Base-by-base conservation (phyloP, 352 stramenopile species). In the Albugo candida region DNA sequence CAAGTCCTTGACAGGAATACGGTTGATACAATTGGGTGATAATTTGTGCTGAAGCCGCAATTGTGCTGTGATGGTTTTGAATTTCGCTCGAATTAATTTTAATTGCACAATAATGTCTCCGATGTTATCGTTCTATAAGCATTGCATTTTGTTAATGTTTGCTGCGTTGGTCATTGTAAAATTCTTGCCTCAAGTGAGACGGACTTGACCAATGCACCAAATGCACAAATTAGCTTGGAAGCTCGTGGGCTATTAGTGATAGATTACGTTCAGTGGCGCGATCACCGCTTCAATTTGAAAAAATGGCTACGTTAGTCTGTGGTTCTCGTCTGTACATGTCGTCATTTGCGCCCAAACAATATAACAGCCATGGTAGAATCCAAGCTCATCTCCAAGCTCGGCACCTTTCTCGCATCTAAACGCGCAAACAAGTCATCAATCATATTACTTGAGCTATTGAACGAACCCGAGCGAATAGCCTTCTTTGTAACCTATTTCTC, bases 331-430 rank as follows among this genome's bases (percentile, higher is more conserved):
- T 61, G 21, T 44, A 82, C 72, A 58, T 64, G 27, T 81, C 39
- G 81, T 47, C 63, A 84, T 81, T 31, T 67, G 45, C 37, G 53
- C 59, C 76, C 73, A 89, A 37, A 83, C 64, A 11, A 67, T 45
- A 53, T 73, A 80, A 56, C 76, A 88, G 19, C 76, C 76, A 36
- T 76, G 67, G 50, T 89, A 89, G 52, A 89, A 89, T 0, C 76
- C 76, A 39, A 86, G 46, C 50, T 89, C 76, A n/a, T 67, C 74
- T 24, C 76, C 76, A 34, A 89, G 80, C 60, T 89, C 76, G 1
- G 66, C 72, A 35, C 76, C 76, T 57, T 89, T 89, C 49, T 79
- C 63, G 21, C 77, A 49, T 11, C 75, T 87, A 51, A 34, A 36
- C 1, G 0, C 21, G 11, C 3, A 16, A 8, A 37, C 18, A 50